Base-by-base conservation (phyloP, 345 rosid species). In the Eucalyptus marginata region DNA sequence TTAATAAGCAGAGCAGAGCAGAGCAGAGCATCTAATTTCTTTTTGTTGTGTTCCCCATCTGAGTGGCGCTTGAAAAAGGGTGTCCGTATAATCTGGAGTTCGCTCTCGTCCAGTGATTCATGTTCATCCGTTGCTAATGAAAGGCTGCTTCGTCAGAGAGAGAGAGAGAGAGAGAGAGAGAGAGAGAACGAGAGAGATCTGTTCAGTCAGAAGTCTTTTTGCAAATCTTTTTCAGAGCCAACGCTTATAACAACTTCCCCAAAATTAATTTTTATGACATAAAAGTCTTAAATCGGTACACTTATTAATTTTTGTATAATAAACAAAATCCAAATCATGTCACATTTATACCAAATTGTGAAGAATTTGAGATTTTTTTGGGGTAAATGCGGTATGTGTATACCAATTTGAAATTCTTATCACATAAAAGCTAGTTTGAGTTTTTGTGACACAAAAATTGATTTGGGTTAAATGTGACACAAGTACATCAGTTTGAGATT, bases 321-420 rank as follows among this genome's bases (percentile, higher is more conserved):
- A 56, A 56, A 56, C 2, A 56, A 56, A 56, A 56, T 22, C 29
- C 27, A 56, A 56, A 9, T 4, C 3, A 14, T 1, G 5, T 64
- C 18, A 64, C 10, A 4, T 64, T 64, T 8, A 64, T 7, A 17
- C 18, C 17, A 14, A 64, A 14, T 64, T n/a, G 1, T 13, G 16
- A 29, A 27, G n/a, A 64, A n/a, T 29, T 7, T 7, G 10, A 64
- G 18, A n/a, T 64, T n/a, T 64, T 64, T 64, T 7, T 13, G 0
- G 4, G 6, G 7, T 64, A 64, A 64, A 14, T n/a, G 10, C 7
- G 5, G 0, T 5, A 64, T 0, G 1, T 5, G 16, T 29, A 1
- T 62, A 62, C 1, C 6, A 12, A 27, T 24, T 56, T 56, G 1
- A 56, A 24, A 56, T 24, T 56, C 29, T 24, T 56, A 1, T 24